Conservation (phyloP, 106 monocot genomes). For the Hemerocallis citrina region DNA sequence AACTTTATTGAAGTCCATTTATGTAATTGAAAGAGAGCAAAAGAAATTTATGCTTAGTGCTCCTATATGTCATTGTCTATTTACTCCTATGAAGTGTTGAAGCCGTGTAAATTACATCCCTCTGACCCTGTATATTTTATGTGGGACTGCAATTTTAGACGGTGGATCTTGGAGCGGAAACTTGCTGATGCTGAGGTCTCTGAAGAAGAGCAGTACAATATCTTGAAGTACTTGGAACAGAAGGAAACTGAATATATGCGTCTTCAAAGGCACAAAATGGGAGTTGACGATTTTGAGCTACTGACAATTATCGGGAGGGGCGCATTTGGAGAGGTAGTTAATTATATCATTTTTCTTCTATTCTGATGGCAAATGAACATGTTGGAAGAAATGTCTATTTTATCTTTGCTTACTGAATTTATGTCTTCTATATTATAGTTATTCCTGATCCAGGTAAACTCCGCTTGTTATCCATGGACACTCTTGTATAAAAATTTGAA, state of each 20-base stretch:
- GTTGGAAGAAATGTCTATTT: too few species aligned
- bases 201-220: conserved; percentile 39
- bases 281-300: conserved; percentile 25
- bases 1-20: too few species aligned
- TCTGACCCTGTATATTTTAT: not conserved
- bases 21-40: too few species aligned
- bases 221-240: conserved; percentile 37
- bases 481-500: too few species aligned
- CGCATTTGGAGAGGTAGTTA: conserved; percentile 40
- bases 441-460: too few species aligned
- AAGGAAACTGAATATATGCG: conserved; percentile 40
- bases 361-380: conserved; percentile 2
- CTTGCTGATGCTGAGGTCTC: conserved; percentile 30
- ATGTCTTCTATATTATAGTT: too few species aligned
- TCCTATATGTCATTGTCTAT: too few species aligned
- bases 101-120: not conserved
- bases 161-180: conserved; percentile 34
- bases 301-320: conserved; percentile 26
- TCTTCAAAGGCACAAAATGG: conserved; percentile 26
- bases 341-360: not conserved
- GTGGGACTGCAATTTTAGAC: conserved; percentile 11
- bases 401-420: too few species aligned
- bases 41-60: too few species aligned
- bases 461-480: too few species aligned
- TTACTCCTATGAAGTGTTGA: too few species aligned